These are phyloP conservation scores for Morella rubra DNA, from an alignment of 306 rosid species.

Conservation along the genomic window DNA sequence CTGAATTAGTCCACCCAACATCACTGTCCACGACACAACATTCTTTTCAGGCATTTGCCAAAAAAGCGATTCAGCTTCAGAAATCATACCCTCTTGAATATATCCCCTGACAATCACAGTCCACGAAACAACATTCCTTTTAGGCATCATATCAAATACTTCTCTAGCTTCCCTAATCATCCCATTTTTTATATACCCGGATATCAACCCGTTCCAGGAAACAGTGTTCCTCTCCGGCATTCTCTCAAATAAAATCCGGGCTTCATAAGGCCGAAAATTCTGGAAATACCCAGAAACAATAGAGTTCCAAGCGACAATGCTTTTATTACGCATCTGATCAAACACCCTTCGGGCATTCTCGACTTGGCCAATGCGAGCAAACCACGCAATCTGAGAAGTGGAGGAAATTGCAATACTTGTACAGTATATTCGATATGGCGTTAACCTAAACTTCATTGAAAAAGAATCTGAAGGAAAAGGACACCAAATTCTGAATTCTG, in stretches of 20 bases:
- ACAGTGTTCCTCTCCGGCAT: slow-evolving; percentile 45
- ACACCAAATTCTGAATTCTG: not conserved
- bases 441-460: slow-evolving; percentile 1
- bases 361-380: slow-evolving; percentile 34
- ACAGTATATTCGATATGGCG: slow-evolving; percentile 21
- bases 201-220: slow-evolving; percentile 50
- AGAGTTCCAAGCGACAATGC: slow-evolving; percentile 47
- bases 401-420: slow-evolving; percentile 13
- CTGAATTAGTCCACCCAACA: slow-evolving; percentile 55
- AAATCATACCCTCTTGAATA: slow-evolving; percentile 31
- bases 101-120: slow-evolving; percentile 59
- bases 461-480: not conserved
- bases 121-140: slow-evolving; percentile 58
- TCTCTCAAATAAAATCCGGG: slow-evolving; percentile 37
- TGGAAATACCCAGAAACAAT: slow-evolving; percentile 52
- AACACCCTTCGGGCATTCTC: slow-evolving; percentile 48
- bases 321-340: slow-evolving; percentile 43
- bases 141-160: slow-evolving; percentile 43
- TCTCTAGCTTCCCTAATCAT: slow-evolving; percentile 43
- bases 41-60: slow-evolving; percentile 52
- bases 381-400: slow-evolving; percentile 26
- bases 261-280: slow-evolving; percentile 40
- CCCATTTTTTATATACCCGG: slow-evolving; percentile 41
- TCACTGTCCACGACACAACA: slow-evolving; percentile 56
- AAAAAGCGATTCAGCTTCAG: slow-evolving; percentile 43